These are phyloP conservation scores for Stagonosporopsis cucurbitacearum DNA, from an alignment of 2,329 filamentous ascomycete species.

Conservation along the genomic window DNA sequence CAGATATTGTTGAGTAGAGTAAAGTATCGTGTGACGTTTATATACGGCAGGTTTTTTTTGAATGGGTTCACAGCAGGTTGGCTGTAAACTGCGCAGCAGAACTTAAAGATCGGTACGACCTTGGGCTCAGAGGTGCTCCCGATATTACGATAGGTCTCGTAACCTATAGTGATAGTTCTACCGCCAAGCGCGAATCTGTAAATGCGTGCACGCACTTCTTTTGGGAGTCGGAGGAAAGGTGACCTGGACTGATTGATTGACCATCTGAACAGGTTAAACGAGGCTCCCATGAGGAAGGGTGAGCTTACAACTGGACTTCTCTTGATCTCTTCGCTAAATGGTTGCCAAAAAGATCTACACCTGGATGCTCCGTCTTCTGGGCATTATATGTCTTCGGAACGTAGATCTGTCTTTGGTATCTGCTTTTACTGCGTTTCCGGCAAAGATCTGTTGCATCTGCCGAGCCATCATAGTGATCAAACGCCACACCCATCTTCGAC, in stretches of 20 bases:
- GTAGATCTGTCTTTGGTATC: conserved; percentile 19
- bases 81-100: conserved; percentile 27
- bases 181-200: conserved; percentile 32
- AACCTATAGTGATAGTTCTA: conserved; percentile 35
- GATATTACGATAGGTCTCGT: conserved; percentile 26
- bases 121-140: neutral
- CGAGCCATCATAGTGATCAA: conserved; percentile 4
- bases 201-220: conserved; percentile 30
- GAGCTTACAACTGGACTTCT: conserved; percentile 25
- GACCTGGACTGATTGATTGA: conserved; percentile 32
- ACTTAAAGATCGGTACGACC: conserved; percentile 30
- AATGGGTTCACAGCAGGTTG: conserved; percentile 21
- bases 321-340: conserved; percentile 19
- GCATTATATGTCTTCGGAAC: conserved; percentile 23
- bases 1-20: conserved; percentile 36
- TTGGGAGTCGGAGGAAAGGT: conserved; percentile 34
- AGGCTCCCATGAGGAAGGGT: neutral
- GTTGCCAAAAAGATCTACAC: conserved; percentile 16
- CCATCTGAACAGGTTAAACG: conserved; percentile 26
- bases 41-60: neutral
- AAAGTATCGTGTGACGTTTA: conserved; percentile 16
- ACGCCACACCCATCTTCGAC: neutral
- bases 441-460: conserved; percentile 15
- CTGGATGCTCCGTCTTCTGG: conserved; percentile 13
- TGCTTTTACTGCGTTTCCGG: conserved; percentile 16